phyloP scores from a whole-genome alignment of 2,329 filamentous ascomycete species.

The Colletotrichum musicola region DNA sequence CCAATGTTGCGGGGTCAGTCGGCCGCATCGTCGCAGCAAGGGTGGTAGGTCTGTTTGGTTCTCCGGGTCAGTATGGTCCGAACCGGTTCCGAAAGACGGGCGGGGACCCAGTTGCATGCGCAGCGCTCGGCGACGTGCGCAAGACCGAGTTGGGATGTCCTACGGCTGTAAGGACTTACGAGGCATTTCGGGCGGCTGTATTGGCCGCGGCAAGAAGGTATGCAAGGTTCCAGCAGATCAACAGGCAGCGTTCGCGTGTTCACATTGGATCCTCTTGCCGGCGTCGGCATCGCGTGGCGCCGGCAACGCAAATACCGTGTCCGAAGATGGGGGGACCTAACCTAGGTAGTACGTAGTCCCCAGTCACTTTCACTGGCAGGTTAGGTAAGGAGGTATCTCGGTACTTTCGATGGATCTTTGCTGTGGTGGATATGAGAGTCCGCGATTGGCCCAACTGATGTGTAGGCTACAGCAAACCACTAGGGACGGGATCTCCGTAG shows the following conservation, averaged over 20 bases:
- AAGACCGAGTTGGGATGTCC: too few relatives aligned
- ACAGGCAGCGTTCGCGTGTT: neutral
- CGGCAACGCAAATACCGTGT: neutral
- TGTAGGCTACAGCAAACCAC: too few relatives aligned
- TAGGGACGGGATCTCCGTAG: too few relatives aligned
- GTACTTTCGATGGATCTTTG: too few relatives aligned
- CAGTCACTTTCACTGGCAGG: too few relatives aligned
- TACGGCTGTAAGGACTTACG: conserved; percentile 1
- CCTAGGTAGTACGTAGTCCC: too few relatives aligned
- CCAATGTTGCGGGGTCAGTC: neutral
- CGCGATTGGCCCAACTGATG: too few relatives aligned
- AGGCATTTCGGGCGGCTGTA: neutral
- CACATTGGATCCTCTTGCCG: neutral
- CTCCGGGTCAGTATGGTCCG: conserved; percentile 23
- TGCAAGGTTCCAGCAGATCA: too few relatives aligned
- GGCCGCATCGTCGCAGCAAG: conserved; percentile 5
- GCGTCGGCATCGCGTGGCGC: conserved; percentile 3
- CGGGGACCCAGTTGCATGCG: neutral
- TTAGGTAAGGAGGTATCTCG: too few relatives aligned
- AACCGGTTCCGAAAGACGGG: conserved; percentile 9
- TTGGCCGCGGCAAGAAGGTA: neutral
- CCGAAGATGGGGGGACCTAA: neutral
- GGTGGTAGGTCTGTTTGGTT: conserved; percentile 11
- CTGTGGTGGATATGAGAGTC: too few relatives aligned
- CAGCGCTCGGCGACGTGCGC: neutral